Evolutionary conservation across 139 green algal species (phyloP), one percentile per base, ranked within the genome.

Genomic region (Volvox africanus): DNA sequence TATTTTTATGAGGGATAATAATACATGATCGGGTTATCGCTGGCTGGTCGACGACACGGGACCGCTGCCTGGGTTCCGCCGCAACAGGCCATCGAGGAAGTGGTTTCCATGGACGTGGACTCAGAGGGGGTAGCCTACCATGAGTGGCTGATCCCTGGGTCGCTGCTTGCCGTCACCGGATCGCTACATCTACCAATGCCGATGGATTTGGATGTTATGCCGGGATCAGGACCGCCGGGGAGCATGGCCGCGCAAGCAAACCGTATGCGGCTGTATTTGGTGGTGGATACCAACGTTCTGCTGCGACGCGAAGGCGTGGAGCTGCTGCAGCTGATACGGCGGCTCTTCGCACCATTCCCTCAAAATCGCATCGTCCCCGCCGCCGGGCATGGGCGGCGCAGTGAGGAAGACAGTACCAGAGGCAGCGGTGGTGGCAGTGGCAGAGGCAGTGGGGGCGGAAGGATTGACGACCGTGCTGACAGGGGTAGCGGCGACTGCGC

Each of bases 201-300:
- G 33, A 89, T 89, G 85, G 69, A 89, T 9, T 0, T 89, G 28
- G 85, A 89, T 17, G 33, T 50, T 0, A 55, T 5, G 9, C 44
- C 44, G 44, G 44, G 44, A 55, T 55, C 44, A 55, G 5, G 44
- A 5, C 44, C 44, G 44, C 44, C 44, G 44, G 44, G 44, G 44
- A 55, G 44, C 9, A 55, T 55, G 44, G 44, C 44, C 44, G 44
- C 44, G 9, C 5, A 5, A 55, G 44, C 44, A 16, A 5, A 17
- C 35, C 36, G 78, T 30, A 50, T 55, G 82, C 62, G 65, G 33
- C 61, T 89, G 37, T 80, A 89, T 50, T n/a, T 89, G 18, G 85
- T 89, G 37, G 6, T 89, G 2, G 85, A 89, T 76, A 89, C 85
- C n/a, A 89, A 89, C 37, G 85, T 82, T 65, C 37, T 89, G 44